These are phyloP conservation scores for Diaporthe amygdali DNA, from an alignment of 2,329 filamentous ascomycete genomes.

Conservation along the genomic window DNA sequence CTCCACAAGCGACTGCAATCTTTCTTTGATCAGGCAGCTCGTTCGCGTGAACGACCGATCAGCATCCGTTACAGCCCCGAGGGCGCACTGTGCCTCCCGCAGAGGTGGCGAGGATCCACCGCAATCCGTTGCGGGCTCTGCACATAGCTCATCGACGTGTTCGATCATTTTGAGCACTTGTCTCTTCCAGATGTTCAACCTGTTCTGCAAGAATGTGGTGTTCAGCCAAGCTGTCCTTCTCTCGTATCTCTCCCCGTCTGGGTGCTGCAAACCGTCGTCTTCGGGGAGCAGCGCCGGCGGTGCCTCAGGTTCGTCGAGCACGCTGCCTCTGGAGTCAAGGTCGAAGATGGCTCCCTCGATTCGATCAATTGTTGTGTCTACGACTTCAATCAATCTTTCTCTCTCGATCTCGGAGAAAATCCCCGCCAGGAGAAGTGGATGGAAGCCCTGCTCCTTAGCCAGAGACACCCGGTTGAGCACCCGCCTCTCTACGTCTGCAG, in stretches of 20 bases:
- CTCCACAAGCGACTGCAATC: slow-evolving; percentile 31
- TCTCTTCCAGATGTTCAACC: slow-evolving; percentile 31
- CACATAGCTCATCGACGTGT: slow-evolving; percentile 25
- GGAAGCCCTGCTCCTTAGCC: slow-evolving; percentile 14
- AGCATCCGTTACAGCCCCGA: not conserved
- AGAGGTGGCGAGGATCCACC: not conserved
- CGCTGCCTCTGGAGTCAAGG: slow-evolving; percentile 18
- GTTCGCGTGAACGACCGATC: not conserved
- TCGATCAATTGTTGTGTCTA: slow-evolving; percentile 28
- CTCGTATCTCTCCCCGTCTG: slow-evolving; percentile 13
- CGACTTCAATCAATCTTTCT: slow-evolving; percentile 27
- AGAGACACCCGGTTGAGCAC: not conserved
- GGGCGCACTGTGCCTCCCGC: not conserved
- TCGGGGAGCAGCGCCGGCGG: no score
- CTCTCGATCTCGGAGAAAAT: slow-evolving; percentile 39
- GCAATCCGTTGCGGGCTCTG: not conserved
- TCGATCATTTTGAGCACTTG: slow-evolving; percentile 32
- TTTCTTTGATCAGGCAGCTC: slow-evolving; percentile 23
- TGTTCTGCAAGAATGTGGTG: slow-evolving; percentile 31
- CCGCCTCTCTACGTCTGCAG: not conserved
- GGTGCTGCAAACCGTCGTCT: not conserved
- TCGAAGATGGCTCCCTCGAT: slow-evolving; percentile 32
- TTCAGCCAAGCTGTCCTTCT: slow-evolving; percentile 30
- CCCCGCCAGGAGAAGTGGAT: slow-evolving; percentile 36
- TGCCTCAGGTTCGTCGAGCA: not conserved